Base-by-base conservation (phyloP, 1,284 basidiomycete species). In the Bondarzewia mesenterica region DNA sequence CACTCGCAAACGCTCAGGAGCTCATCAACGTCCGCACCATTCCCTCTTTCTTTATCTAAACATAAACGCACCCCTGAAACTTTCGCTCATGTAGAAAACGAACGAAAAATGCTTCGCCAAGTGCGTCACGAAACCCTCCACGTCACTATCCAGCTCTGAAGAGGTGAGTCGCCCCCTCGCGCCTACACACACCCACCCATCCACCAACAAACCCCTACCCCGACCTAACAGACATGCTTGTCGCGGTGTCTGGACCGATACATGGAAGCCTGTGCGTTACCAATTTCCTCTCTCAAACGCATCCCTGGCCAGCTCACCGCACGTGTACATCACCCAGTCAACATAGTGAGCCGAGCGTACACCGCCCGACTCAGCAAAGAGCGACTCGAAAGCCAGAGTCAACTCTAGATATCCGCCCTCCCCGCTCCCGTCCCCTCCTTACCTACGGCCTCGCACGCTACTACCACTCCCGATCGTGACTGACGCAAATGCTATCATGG, bases 231-330 rank as follows among this genome's bases (percentile, higher is more conserved):
- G 87, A 82, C 78, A 18, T 92, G 89, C 59, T 69, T 92, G 39
- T 68, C 77, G 10, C 72, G 79, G 49, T 92, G 89, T 61, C 72
- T 89, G 58, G 86, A 89, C 50, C 76, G 88, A 37, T 92, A 89
- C 62, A 74, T 92, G 69, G 87, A 91, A 65, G 85, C 86, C 44
- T 91, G 88, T 90, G 59, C 71, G 87, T 77, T 12, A 10, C n/a
- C 29, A 18, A 7, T 14, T 7, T 18, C 43, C n/a, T 39, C 15
- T 12, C 16, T n/a, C n/a, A n/a, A n/a, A n/a, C n/a, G n/a, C 3
- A 27, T 22, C 29, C 8, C 8, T n/a, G 6, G 22, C 21, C 21
- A 6, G 6, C 23, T 4, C 21, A 27, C 45, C 42, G 51, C 46
- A 49, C 48, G 45, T 45, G 25, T 27, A 49, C 41, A 36, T 36